Evolutionary conservation across 345 rosid species (phyloP).

Genomic region (Hibiscus syriacus): DNA sequence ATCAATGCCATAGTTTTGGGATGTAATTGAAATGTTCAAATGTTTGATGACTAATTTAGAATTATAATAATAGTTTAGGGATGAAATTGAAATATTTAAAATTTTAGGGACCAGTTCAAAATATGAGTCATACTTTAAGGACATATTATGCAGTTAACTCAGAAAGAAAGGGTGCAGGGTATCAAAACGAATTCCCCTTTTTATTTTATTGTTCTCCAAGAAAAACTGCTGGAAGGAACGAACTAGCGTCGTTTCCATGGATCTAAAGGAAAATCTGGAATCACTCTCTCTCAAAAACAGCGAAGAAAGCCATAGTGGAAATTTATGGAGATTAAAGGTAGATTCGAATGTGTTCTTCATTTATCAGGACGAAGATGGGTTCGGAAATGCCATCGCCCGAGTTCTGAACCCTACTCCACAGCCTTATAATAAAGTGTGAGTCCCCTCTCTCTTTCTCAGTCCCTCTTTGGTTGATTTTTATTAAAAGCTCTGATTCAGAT

Average conservation of each 20-base stretch:
- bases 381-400: constrained; percentile 34
- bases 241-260: constrained; percentile 6
- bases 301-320: not conserved
- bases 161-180: too few relatives aligned
- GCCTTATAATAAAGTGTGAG: constrained; percentile 45
- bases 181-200: not conserved
- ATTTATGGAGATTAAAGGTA: constrained; percentile 33
- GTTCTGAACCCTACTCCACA: constrained; percentile 39
- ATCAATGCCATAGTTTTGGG: too few relatives aligned
- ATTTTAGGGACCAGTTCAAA: too few relatives aligned
- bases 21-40: too few relatives aligned
- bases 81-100: too few relatives aligned
- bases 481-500: not conserved
- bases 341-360: constrained; percentile 49
- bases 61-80: too few relatives aligned
- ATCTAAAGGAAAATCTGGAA: not conserved
- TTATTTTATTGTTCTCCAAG: not conserved
- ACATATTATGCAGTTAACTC: too few relatives aligned
- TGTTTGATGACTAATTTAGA: too few relatives aligned
- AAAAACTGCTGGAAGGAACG: not conserved
- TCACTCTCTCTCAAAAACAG: constrained; percentile 7
- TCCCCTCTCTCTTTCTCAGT: constrained; percentile 8
- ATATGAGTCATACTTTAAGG: too few relatives aligned
- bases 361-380: constrained; percentile 42
- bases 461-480: not conserved